A percentile compares a stretch with the other conserved stretches of the same genome.
Evolutionary conservation across 1,284 basidiomycete genomes (phyloP).

Genomic region (Mycena sp.): DNA sequence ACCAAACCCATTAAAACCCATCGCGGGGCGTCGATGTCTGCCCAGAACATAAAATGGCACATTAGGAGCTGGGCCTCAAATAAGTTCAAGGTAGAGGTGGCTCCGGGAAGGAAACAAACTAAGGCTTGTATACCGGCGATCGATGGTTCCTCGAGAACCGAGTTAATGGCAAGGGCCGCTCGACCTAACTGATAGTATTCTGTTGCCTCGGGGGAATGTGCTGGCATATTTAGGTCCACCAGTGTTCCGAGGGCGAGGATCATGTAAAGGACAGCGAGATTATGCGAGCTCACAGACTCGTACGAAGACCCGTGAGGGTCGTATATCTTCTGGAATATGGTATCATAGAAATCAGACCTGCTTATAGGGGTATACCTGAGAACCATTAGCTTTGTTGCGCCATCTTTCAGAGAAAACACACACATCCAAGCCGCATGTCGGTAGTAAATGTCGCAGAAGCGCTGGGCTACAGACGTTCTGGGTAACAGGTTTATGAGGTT

Average conservation of each 20-base stretch:
- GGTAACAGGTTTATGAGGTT: constrained; percentile 60
- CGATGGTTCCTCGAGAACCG: constrained; percentile 69
- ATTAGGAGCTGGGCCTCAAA: constrained; percentile 60
- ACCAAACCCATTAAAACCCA: constrained; percentile 76
- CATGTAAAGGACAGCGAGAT: constrained; percentile 54
- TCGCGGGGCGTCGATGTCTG: constrained; percentile 69
- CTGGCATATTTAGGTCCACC: constrained; percentile 58
- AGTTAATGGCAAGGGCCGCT: constrained; percentile 66
- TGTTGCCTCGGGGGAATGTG: constrained; percentile 59
- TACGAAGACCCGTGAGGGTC: constrained; percentile 48
- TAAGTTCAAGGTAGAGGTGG: constrained; percentile 18
- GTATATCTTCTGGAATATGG: constrained; percentile 63
- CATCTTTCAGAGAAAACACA: constrained; percentile 40
- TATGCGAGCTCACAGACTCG: constrained; percentile 57
- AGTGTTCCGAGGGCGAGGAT: constrained; percentile 58
- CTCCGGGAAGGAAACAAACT: constrained; percentile 54
- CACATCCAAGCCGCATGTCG: constrained; percentile 76
- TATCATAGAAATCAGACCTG: constrained; percentile 61
- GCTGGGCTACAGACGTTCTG: constrained; percentile 50
- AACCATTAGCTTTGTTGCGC: constrained; percentile 11
- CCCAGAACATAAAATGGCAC: constrained; percentile 76
- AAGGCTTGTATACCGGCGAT: constrained; percentile 71
- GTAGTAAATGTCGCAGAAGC: constrained; percentile 62
- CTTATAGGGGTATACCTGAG: constrained; percentile 71
- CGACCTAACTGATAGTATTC: constrained; percentile 62